Evolutionary conservation across 2,329 filamentous ascomycete species (phyloP).

Genomic region (Xylaria sp.): DNA sequence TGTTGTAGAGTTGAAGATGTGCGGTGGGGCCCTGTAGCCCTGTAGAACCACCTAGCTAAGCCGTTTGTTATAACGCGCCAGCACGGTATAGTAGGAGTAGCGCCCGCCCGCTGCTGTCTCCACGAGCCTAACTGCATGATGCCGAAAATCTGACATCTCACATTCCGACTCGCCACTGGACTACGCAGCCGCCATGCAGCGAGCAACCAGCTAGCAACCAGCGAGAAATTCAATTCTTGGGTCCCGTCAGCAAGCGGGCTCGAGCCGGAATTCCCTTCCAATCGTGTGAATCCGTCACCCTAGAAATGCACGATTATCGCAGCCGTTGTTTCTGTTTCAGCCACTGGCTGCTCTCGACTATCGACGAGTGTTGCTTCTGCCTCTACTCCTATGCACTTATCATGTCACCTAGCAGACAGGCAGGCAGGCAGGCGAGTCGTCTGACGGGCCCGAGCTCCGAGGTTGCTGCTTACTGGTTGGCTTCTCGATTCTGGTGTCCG

Average conservation of each 20-base stretch:
- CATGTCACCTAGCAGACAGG: not conserved
- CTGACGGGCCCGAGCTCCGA: constrained; percentile 6
- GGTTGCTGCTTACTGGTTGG: constrained; percentile 16
- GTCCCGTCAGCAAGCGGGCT: constrained; percentile 27
- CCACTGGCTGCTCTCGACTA: constrained; percentile 1
- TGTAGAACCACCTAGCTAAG: no score
- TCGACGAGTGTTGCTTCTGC: constrained; percentile 5
- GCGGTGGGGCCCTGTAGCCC: no score
- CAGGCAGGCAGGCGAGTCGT: constrained; percentile 1
- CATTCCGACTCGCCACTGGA: constrained; percentile 14
- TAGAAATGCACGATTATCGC: constrained; percentile 29
- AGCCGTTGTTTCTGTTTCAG: constrained; percentile 7
- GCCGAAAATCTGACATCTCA: constrained; percentile 38
- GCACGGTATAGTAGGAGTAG: not conserved
- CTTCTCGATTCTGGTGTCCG: not conserved
- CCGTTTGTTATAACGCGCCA: not conserved
- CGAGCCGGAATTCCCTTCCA: constrained; percentile 21
- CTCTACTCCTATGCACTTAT: not conserved
- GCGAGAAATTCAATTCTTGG: constrained; percentile 2
- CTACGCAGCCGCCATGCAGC: constrained; percentile 21
- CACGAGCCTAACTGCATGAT: constrained; percentile 19
- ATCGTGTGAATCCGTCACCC: constrained; percentile 21
- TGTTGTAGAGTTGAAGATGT: no score
- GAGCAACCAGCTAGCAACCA: constrained; percentile 9
- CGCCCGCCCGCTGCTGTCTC: not conserved